phyloP scores from a whole-genome alignment of 2,329 filamentous ascomycete species.

The Aspergillus tamarii region DNA sequence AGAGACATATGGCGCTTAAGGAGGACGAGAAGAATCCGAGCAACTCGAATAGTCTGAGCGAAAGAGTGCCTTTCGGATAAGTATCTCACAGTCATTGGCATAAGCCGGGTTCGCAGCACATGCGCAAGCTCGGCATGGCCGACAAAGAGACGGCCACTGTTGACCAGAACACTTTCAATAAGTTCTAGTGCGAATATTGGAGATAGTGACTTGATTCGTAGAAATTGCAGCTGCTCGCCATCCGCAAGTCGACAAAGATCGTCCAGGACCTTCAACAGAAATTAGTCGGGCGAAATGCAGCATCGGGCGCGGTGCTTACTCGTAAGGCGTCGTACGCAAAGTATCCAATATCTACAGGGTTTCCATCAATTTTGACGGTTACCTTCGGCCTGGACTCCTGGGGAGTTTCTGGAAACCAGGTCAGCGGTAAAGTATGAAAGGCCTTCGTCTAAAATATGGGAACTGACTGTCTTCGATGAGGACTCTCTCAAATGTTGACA shows the following conservation, averaged over 20 bases:
- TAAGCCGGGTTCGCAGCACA: constrained; percentile 73
- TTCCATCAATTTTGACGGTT: constrained; percentile 69
- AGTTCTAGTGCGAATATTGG: constrained; percentile 87
- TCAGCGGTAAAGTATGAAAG: constrained; percentile 11
- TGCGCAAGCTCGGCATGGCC: constrained; percentile 79
- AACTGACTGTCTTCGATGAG: constrained; percentile 74
- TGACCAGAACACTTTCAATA: constrained; percentile 86
- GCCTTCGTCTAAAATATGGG: neutral
- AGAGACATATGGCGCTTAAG: constrained; percentile 76
- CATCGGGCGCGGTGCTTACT: constrained; percentile 45
- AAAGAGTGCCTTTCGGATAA: constrained; percentile 80
- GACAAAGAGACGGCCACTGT: constrained; percentile 79
- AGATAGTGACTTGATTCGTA: constrained; percentile 76
- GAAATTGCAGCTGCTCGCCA: constrained; percentile 78
- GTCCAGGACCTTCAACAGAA: constrained; percentile 68
- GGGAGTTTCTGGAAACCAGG: constrained; percentile 22
- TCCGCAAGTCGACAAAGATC: constrained; percentile 89
- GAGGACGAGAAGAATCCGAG: constrained; percentile 80
- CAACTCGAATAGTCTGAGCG: constrained; percentile 77
- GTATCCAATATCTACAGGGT: constrained; percentile 67
- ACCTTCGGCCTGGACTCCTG: constrained; percentile 61
- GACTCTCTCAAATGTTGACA: constrained; percentile 91
- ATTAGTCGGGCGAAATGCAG: constrained; percentile 4
- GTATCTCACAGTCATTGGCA: constrained; percentile 79
- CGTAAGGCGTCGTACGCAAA: constrained; percentile 85